Base-by-base conservation (phyloP, 768 basidiomycete genomes). In the Lactifluus pinguis region DNA sequence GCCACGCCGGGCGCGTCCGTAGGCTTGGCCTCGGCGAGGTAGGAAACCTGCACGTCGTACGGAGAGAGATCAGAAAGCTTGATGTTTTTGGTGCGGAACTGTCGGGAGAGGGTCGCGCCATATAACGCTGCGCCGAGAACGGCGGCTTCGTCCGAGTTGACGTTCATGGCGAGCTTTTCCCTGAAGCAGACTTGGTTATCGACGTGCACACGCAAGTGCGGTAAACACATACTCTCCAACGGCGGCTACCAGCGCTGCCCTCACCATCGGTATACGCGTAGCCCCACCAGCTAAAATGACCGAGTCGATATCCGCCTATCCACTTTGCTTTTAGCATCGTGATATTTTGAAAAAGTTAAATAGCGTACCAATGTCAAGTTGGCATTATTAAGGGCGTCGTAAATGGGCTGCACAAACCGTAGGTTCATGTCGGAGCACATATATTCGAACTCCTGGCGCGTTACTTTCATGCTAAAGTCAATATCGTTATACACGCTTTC, bases 141-240 rank as follows among this genome's bases (percentile, higher is more conserved):
- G 29, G 89, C 90, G 0, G 93, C 91, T 74, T 99, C 97, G 70
- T 98, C 97, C 0, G 95, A 87, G 71, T 99, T 98, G 62, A 99
- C 91, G 66, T 98, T 98, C 69, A 87, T 79, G 6, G 95, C 92
- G 59, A 98, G 87, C 73, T 90, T 92, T 55, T 86, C 82, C 50
- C 85, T 88, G 54, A 6, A 42, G 15, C 60, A 30, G 14, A 38
- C 7, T 39, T 29, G 29, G 49, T 21, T 49, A 21, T 51, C 61
- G 53, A 59, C 63, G 14, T 25, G 4, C 10, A 19, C 21, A 50
- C n/a, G 50, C 9, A 30, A 7, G 17, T 1, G 30, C 39, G 21
- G 34, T 11, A 6, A 4, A 15, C 87, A 62, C 87, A 62, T 71
- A 87, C 82, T 87, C 85, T 70, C 92, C 92, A 56, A 95, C 88